Percentiles rank a stretch among this genome's conserved stretches.
phyloP scores from a whole-genome alignment of 345 rosid genomes.

The Erodium maritimum region DNA sequence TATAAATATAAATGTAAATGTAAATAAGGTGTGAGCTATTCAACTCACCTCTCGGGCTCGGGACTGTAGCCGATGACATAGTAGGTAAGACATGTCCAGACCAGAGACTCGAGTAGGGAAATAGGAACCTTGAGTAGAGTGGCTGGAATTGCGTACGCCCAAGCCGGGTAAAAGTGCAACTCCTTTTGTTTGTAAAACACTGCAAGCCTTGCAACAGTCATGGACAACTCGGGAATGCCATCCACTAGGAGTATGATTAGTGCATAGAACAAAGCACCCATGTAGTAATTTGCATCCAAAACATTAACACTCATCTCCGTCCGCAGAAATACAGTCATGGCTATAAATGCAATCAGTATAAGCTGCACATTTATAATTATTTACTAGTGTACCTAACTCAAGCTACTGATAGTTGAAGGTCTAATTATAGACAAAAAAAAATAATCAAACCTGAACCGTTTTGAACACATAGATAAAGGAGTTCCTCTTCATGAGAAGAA shows the following conservation, averaged over 20 bases:
- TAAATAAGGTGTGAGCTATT: too few relatives aligned
- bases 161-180: constrained; percentile 49
- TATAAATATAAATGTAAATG: too few relatives aligned
- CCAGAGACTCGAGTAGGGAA: constrained; percentile 36
- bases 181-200: constrained; percentile 54
- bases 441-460: constrained; percentile 28
- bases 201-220: constrained; percentile 39
- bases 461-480: constrained; percentile 38
- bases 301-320: constrained; percentile 31
- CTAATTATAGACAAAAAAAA: neutral
- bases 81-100: constrained; percentile 61
- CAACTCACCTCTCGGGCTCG: constrained; percentile 51
- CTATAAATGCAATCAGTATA: constrained; percentile 25
- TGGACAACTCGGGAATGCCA: constrained; percentile 37
- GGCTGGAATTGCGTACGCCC: constrained; percentile 60
- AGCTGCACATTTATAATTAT: constrained; percentile 27
- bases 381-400: too few relatives aligned
- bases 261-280: constrained; percentile 41
- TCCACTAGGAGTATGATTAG: constrained; percentile 31
- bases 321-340: constrained; percentile 46
- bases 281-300: constrained; percentile 36
- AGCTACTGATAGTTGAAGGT: too few relatives aligned
- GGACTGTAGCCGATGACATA: constrained; percentile 72
- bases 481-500: constrained; percentile 56
- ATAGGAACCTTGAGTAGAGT: constrained; percentile 38